Percentiles rank a stretch among this genome's conserved stretches.
Conservation (phyloP, 257 asterid species). For the Penstemon davidsonii region DNA sequence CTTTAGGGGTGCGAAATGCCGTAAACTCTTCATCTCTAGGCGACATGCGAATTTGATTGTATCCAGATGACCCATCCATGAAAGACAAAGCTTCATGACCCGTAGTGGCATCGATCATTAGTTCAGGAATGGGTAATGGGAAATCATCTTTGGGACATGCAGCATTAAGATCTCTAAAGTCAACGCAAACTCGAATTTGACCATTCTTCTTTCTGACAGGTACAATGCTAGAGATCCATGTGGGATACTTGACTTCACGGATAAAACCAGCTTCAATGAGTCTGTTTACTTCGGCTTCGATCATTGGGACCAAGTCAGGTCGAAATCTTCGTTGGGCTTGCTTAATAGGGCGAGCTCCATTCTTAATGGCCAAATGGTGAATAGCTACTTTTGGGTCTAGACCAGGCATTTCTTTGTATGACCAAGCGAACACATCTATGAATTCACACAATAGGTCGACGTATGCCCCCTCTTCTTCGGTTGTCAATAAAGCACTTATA, state of each 20-base stretch:
- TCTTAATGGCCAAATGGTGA: too few species aligned
- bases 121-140: not conserved
- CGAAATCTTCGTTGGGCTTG: not conserved
- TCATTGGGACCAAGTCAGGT: not conserved
- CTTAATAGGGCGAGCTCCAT: too few species aligned
- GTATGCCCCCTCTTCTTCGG: too few species aligned
- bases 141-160: not conserved
- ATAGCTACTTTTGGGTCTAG: too few species aligned
- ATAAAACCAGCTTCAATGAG: not conserved
- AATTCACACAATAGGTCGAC: not conserved
- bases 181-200: constrained; percentile 5
- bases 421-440: not conserved
- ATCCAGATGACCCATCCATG: too few species aligned
- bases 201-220: constrained; percentile 1
- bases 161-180: not conserved
- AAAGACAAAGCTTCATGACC: not conserved
- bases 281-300: not conserved
- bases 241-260: not conserved
- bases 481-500: too few species aligned
- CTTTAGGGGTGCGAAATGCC: too few species aligned
- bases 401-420: not conserved
- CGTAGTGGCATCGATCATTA: constrained; percentile 8
- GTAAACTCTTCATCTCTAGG: too few species aligned
- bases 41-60: too few species aligned
- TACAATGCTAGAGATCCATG: not conserved